Percentiles rank a stretch among this genome's conserved stretches.
Conservation (phyloP, 1,284 basidiomycete genomes). For the Rhizoctonia solani region DNA sequence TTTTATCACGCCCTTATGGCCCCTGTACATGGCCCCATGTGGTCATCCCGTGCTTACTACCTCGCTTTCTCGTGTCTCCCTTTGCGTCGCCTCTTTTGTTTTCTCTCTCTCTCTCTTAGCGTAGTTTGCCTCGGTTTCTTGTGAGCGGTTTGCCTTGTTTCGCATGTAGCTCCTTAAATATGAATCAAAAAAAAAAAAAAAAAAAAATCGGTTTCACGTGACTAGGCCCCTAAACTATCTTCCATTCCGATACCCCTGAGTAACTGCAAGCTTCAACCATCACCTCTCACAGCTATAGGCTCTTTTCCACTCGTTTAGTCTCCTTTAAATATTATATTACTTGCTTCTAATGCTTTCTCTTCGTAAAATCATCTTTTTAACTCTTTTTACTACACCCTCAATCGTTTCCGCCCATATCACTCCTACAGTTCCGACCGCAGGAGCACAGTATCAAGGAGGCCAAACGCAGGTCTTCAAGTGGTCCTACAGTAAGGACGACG, state of each 20-base stretch:
- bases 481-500: background rate
- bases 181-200: too few relatives aligned
- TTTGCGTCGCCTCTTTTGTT: too few relatives aligned
- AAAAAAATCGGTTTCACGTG: too few relatives aligned
- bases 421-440: background rate
- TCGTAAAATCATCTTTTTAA: background rate
- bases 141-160: too few relatives aligned
- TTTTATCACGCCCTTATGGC: too few relatives aligned
- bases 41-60: too few relatives aligned
- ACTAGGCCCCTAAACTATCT: too few relatives aligned
- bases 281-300: background rate
- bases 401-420: slow-evolving; percentile 5
- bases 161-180: too few relatives aligned
- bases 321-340: background rate
- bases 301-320: slow-evolving; percentile 2
- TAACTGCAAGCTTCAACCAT: background rate
- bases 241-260: slow-evolving; percentile 9
- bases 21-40: too few relatives aligned
- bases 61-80: too few relatives aligned
- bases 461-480: background rate
- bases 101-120: too few relatives aligned
- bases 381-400: background rate
- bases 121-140: too few relatives aligned
- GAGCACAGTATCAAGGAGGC: slow-evolving; percentile 1
- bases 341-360: background rate